Percentiles rank a stretch among this genome's conserved stretches.
phyloP scores from a whole-genome alignment of 176 grass and related monocot genomes.

The Bolboschoenus planiculmis region DNA sequence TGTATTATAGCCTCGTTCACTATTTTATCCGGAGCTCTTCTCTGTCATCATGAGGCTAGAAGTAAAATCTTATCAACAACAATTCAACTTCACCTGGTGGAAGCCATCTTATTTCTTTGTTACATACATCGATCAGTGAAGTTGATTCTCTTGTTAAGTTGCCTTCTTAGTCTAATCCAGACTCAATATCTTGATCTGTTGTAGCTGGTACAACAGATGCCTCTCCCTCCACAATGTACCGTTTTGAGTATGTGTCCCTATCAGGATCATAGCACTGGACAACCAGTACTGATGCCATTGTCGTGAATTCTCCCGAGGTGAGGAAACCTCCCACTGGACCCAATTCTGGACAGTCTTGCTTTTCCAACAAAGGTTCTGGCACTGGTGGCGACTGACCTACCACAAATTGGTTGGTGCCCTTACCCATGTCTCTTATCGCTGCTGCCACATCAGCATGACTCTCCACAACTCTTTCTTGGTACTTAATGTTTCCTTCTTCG shows the following conservation, averaged over 20 bases:
- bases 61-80: background rate
- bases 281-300: background rate
- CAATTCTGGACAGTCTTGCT: background rate
- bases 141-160: background rate
- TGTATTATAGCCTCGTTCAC: background rate
- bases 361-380: background rate
- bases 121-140: background rate
- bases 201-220: background rate
- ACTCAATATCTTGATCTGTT: background rate
- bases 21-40: background rate
- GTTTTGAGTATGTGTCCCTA: background rate
- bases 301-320: conserved; percentile 3
- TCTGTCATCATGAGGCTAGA: background rate
- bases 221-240: background rate
- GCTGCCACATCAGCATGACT: conserved; percentile 7
- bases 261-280: conserved; percentile 22
- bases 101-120: background rate
- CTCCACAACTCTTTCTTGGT: background rate
- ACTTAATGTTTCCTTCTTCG: background rate
- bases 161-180: conserved; percentile 14
- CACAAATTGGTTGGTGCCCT: background rate
- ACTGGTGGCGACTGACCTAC: conserved; percentile 7
- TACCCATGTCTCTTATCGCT: background rate
- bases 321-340: conserved; percentile 12
- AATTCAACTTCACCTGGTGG: background rate